Base-by-base conservation (phyloP, 805 yeast genomes). In the Kazachstania viticola region DNA sequence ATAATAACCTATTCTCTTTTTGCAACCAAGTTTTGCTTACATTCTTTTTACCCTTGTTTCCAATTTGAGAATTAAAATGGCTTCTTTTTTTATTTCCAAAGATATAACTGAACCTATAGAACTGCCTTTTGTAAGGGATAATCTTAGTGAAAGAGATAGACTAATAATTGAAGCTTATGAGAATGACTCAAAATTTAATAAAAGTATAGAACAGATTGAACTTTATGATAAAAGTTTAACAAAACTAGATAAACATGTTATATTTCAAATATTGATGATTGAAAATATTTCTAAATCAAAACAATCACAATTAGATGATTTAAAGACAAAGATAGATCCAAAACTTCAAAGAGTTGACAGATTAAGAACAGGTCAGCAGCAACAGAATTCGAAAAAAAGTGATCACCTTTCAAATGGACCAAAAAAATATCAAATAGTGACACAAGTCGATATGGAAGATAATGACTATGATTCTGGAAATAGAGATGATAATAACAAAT, bases 331-430 rank as follows among this genome's bases (percentile, higher is more conserved):
- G 31, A 55, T 67, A n/a, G 75, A 78, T 43, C 72, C 75, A 2
- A 73, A 69, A 38, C 64, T 61, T n/a, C 75, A 70, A 3, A 69
- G 70, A 12, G 73, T 71, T 2, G 88, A 78, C 50, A 54, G 77
- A 17, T 50, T 76, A 27, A 25, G 48, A 6, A 25, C 3, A 11
- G n/a, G n/a, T n/a, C n/a, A n/a, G n/a, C n/a, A n/a, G n/a, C n/a
- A n/a, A n/a, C n/a, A n/a, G n/a, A n/a, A n/a, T n/a, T n/a, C n/a
- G n/a, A n/a, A n/a, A n/a, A n/a, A n/a, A n/a, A n/a, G n/a, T n/a
- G 17, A 17, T 23, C 22, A 3, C n/a, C 14, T 8, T 19, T 9
- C 14, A n/a, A 21, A 36, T 13, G 39, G 37, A 13, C 40, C 46
- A 11, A 40, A 40, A 30, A 32, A 22, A 41, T 45, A 36, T 12